Base-by-base conservation (phyloP, 352 stramenopile species). In the Globisporangium takayamanum region DNA sequence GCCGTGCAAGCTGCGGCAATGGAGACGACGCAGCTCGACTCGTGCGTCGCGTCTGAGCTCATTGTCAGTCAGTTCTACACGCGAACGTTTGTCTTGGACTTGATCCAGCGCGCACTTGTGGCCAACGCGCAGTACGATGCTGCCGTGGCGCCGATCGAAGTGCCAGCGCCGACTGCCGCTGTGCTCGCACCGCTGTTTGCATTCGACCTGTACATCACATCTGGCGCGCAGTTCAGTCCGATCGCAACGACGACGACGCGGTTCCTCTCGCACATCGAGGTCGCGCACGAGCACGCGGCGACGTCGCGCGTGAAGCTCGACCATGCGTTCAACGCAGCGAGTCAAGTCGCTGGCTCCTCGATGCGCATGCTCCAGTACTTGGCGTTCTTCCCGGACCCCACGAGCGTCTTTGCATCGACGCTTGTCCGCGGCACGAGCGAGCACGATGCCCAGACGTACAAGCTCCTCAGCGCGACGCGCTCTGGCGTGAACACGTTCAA, bases 321-420 rank as follows among this genome's bases (percentile, higher is more conserved):
- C 41, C 62, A 63, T 14, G 54, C 59, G 8, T 56, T 67, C 44
- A 64, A 33, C 14, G 58, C 52, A n/a, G 48, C 36, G 25, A 55
- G 10, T 1, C 64, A 71, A 46, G 47, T 68, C 15, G 22, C 52
- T 0, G 72, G 72, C 3, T 81, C 70, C 1, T 81, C 73, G 3
- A 63, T 81, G 55, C 68, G 70, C 1, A 62, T 81, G 62, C 44
- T 79, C 8, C 70, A 78, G 50, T 61, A 62, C 50, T 73, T 81
- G 58, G 67, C 60, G 20, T 78, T 69, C 55, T 73, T 75, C 46
- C 59, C 62, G 0, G 72, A 76, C 14, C 55, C 75, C 20, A 36
- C 76, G 11, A 79, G 70, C 28, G 63, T 46, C n/a, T 76, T 70
- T 28, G 53, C 62, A 4, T 57, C 28, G 5, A 33, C 48, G 1